Conservation (phyloP, 306 rosid genomes). For the Begonia fuchsioides region DNA sequence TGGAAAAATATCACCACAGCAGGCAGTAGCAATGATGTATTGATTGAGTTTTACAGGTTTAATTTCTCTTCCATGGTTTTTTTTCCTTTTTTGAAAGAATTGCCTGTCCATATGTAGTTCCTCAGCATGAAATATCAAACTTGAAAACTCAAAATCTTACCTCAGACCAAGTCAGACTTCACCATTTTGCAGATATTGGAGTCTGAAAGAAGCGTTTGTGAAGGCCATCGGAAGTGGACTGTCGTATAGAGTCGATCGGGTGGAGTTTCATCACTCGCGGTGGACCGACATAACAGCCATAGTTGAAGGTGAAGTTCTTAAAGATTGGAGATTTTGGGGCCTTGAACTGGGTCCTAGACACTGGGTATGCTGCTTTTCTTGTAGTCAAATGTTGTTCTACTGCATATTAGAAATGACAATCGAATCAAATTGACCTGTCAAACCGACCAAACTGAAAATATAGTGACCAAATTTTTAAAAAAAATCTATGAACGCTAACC, state of each 20-base stretch:
- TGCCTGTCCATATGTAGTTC: too few species aligned
- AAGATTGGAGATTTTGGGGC: conserved; percentile 69
- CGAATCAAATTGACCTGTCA: too few species aligned
- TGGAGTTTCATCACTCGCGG: conserved; percentile 53
- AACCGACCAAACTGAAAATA: too few species aligned
- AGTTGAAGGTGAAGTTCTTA: conserved; percentile 34
- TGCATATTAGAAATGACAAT: too few species aligned
- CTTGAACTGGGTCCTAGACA: conserved; percentile 52
- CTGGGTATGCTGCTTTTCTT: conserved; percentile 29
- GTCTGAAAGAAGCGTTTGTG: conserved; percentile 80
- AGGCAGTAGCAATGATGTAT: conserved; percentile 35
- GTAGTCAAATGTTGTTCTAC: background rate
- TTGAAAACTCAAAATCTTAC: too few species aligned
- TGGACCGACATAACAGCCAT: conserved; percentile 49
- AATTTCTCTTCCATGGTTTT: background rate
- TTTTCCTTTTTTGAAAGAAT: conserved; percentile 2
- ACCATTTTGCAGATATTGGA: conserved; percentile 58
- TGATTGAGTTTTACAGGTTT: conserved; percentile 65
- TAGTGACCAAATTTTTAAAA: too few species aligned
- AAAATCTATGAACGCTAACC: too few species aligned
- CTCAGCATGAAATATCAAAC: too few species aligned
- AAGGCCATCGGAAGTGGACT: conserved; percentile 81
- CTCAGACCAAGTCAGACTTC: too few species aligned
- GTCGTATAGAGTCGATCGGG: conserved; percentile 34
- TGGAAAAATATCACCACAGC: conserved; percentile 53